Evolutionary conservation across 148 eudicot species (phyloP), one percentile per base, ranked within the genome.

Genomic region (Dysphania ambrosioides): DNA sequence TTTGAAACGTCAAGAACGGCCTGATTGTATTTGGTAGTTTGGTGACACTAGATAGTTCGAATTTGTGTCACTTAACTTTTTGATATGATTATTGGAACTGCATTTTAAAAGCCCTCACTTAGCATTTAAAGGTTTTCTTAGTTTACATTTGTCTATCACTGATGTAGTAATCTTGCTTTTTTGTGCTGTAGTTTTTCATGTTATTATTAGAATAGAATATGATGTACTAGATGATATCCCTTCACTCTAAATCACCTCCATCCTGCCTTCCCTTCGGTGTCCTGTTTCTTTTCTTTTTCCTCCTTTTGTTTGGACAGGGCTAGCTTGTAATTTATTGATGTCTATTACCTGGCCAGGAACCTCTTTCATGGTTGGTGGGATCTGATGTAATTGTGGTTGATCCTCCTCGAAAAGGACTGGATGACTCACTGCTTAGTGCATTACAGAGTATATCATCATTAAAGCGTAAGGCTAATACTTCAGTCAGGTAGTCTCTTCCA

Each of bases 381-480:
- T 86, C 97, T 62, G 99, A 95, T 74, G 89, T 92, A 42, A 85
- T 95, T 74, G 90, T 95, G 70, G 99, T 95, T 80, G 99, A 95
- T 79, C 99, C 99, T 79, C 97, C 99, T 24, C 84, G 99, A 86
- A 95, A 95, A 77, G 99, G 99, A 79, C 84, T 95, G 71, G 96
- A 95, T 67, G 90, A 85, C 27, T 86, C 91, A 27, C 69, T 95
- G 72, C 81, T 92, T 69, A 31, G 76, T 79, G 88, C 87, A 56
- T 79, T 95, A 68, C 83, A 72, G 72, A 77, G 81, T 61, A 77
- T 92, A 68, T 72, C 85, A 72, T 83, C 83, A 55, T 67, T 78
- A 60, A 86, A 89, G 80, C 82, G 86, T 58, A 91, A 85, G 79
- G 66, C 69, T 35, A 75, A 77, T 79, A 63, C 66, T 64, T 55